Evolutionary conservation across 352 stramenopile genomes (phyloP).

Genomic region (Pythium utonaiense): DNA sequence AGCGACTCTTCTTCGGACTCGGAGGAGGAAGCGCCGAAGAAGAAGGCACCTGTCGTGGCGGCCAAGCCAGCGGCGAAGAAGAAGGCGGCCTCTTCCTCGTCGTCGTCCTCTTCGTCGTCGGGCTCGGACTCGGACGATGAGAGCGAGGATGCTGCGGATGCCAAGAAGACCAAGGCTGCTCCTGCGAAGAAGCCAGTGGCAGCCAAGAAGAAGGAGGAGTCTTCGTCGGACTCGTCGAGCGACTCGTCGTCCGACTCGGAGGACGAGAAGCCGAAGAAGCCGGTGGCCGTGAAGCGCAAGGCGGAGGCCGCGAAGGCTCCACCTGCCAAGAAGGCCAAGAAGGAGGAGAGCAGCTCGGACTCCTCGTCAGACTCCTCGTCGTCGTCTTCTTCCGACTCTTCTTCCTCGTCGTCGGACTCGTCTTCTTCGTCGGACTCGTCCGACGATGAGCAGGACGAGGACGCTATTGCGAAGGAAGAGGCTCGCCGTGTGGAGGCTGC

Average conservation of each 20-base stretch:
- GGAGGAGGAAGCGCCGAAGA: slow-evolving; percentile 24
- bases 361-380: slow-evolving; percentile 41
- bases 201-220: slow-evolving; percentile 23
- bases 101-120: slow-evolving; percentile 30
- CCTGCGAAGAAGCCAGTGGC: slow-evolving; percentile 7
- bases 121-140: slow-evolving; percentile 52
- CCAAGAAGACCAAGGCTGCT: slow-evolving; percentile 29
- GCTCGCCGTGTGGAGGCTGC: slow-evolving; percentile 66
- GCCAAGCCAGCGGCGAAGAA: slow-evolving; percentile 24
- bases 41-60: slow-evolving; percentile 20
- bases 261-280: slow-evolving; percentile 21
- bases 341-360: slow-evolving; percentile 32
- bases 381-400: slow-evolving; percentile 46
- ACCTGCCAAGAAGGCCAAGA: slow-evolving; percentile 23
- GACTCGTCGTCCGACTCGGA: slow-evolving; percentile 24
- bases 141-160: slow-evolving; percentile 38
- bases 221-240: slow-evolving; percentile 27
- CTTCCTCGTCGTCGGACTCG: slow-evolving; percentile 37
- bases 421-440: slow-evolving; percentile 15
- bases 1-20: slow-evolving; percentile 14
- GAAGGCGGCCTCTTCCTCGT: slow-evolving; percentile 22
- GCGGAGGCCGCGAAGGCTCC: slow-evolving; percentile 7
- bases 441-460: slow-evolving; percentile 44
- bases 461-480: slow-evolving; percentile 74
- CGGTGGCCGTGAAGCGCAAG: slow-evolving; percentile 24